A percentile compares a stretch with the other conserved stretches of the same genome.
These are phyloP conservation scores for Acorus gramineus DNA, from an alignment of 106 monocot species.

Conservation along the genomic window DNA sequence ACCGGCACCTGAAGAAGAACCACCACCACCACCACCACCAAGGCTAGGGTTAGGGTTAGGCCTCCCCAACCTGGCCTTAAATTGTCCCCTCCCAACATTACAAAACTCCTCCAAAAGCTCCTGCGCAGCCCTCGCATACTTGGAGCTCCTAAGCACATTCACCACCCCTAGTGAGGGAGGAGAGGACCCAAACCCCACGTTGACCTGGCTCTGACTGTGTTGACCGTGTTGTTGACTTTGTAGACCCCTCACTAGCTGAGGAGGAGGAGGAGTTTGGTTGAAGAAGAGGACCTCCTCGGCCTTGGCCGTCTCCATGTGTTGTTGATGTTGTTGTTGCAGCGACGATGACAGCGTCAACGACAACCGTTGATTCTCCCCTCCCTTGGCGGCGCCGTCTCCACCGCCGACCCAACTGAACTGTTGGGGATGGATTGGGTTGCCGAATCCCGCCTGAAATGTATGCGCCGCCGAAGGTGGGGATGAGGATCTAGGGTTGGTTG, in stretches of 20 bases:
- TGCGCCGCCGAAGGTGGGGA: constrained; percentile 10
- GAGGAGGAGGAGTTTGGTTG: constrained; percentile 12
- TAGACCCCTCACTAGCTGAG: constrained; percentile 13
- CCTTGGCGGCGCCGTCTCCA: constrained; percentile 9
- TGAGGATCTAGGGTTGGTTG: constrained; percentile 10
- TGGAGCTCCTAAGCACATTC: constrained; percentile 64
- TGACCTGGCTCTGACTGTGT: constrained; percentile 17
- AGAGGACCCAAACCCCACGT: constrained; percentile 36
- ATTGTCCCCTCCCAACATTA: constrained; percentile 62
- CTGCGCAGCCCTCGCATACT: constrained; percentile 73
- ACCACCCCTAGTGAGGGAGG: constrained; percentile 12
- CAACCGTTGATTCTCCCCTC: constrained; percentile 59
- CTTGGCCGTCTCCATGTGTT: constrained; percentile 49
- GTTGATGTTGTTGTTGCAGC: constrained; percentile 27
- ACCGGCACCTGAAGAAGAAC: constrained; percentile 6
- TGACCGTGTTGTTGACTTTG: constrained; percentile 11
- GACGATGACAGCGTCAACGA: constrained; percentile 68
- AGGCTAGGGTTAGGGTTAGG: constrained; percentile 26
- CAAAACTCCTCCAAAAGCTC: constrained; percentile 96
- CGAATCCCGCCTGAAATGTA: too few species aligned
- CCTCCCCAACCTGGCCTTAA: constrained; percentile 21
- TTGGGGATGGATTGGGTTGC: too few species aligned
- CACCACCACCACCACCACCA: constrained; percentile 3
- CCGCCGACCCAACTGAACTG: not conserved
- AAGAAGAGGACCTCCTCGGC: constrained; percentile 60